Evolutionary conservation across 306 rosid genomes (phyloP).

Genomic region (Vigna radiata): DNA sequence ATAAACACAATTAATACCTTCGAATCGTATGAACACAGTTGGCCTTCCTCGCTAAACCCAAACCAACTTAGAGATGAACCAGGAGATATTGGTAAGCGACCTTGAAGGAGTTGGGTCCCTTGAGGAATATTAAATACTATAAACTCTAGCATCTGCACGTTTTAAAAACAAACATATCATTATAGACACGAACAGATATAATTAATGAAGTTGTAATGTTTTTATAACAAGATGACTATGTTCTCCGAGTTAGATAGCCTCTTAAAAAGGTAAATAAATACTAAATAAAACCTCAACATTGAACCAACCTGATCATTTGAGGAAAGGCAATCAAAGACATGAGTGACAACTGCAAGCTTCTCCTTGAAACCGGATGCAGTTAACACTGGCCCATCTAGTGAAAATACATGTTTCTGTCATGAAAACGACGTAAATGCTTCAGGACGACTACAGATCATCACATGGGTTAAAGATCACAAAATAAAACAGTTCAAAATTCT

Average conservation of each 20-base stretch:
- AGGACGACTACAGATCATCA: background rate
- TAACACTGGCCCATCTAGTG: slow-evolving; percentile 88
- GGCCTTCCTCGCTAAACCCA: slow-evolving; percentile 94
- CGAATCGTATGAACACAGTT: slow-evolving; percentile 86
- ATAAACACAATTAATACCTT: slow-evolving; percentile 58
- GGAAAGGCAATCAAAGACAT: slow-evolving; percentile 73
- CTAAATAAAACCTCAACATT: background rate
- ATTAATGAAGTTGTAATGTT: background rate
- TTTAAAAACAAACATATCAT: slow-evolving; percentile 35
- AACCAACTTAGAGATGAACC: slow-evolving; percentile 86
- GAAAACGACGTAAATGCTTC: slow-evolving; percentile 39
- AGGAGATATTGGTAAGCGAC: slow-evolving; percentile 83
- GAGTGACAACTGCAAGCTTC: slow-evolving; percentile 85
- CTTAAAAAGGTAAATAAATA: slow-evolving; percentile 19
- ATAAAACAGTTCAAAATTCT: background rate
- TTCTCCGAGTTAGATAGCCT: slow-evolving; percentile 6
- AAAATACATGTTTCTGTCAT: slow-evolving; percentile 78
- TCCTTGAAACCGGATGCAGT: slow-evolving; percentile 92
- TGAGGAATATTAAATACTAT: slow-evolving; percentile 64
- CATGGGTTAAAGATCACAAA: slow-evolving; percentile 9
- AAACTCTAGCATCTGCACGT: slow-evolving; percentile 77
- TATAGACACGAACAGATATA: slow-evolving; percentile 23
- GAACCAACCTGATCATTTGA: slow-evolving; percentile 81
- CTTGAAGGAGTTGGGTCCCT: slow-evolving; percentile 64
- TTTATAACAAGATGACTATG: slow-evolving; percentile 32